A percentile compares a stretch with the other conserved stretches of the same genome.
phyloP scores from a whole-genome alignment of 2,329 filamentous ascomycete species.

The Fusarium goolgardi region DNA sequence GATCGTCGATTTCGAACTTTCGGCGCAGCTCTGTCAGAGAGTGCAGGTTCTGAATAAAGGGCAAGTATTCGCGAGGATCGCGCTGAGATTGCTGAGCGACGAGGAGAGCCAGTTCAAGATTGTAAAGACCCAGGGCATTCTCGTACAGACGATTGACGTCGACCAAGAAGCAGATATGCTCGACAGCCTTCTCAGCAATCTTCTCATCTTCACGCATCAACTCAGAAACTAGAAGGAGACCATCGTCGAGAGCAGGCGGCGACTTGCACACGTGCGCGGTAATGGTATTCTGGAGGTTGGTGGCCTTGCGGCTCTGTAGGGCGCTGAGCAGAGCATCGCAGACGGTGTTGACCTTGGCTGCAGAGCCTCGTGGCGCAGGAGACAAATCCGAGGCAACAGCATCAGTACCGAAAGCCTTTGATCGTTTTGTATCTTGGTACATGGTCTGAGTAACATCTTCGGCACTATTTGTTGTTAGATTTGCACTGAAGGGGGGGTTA shows the following conservation, averaged over 20 bases:
- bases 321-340: slow-evolving; percentile 84
- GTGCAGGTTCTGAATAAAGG: slow-evolving; percentile 90
- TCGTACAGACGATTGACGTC: slow-evolving; percentile 94
- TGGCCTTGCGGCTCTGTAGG: slow-evolving; percentile 69
- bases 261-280: slow-evolving; percentile 94
- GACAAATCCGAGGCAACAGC: slow-evolving; percentile 22
- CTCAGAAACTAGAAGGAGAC: slow-evolving; percentile 80
- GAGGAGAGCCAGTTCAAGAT: slow-evolving; percentile 87
- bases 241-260: slow-evolving; percentile 89
- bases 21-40: slow-evolving; percentile 76
- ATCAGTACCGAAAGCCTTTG: slow-evolving; percentile 33
- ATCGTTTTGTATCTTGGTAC: slow-evolving; percentile 84
- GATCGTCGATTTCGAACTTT: slow-evolving; percentile 87
- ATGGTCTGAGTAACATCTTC: slow-evolving; percentile 95
- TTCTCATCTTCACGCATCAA: slow-evolving; percentile 75
- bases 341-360: slow-evolving; percentile 82
- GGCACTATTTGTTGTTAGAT: slow-evolving; percentile 64
- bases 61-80: slow-evolving; percentile 93
- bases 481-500: background rate
- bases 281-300: slow-evolving; percentile 88
- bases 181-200: slow-evolving; percentile 87
- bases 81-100: slow-evolving; percentile 97
- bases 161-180: slow-evolving; percentile 97
- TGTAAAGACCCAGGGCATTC: slow-evolving; percentile 88
- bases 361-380: slow-evolving; percentile 32